A percentile compares a stretch with the other conserved stretches of the same genome.
Evolutionary conservation across 768 basidiomycete genomes (phyloP).

Genomic region (Mycena albidolilacea): DNA sequence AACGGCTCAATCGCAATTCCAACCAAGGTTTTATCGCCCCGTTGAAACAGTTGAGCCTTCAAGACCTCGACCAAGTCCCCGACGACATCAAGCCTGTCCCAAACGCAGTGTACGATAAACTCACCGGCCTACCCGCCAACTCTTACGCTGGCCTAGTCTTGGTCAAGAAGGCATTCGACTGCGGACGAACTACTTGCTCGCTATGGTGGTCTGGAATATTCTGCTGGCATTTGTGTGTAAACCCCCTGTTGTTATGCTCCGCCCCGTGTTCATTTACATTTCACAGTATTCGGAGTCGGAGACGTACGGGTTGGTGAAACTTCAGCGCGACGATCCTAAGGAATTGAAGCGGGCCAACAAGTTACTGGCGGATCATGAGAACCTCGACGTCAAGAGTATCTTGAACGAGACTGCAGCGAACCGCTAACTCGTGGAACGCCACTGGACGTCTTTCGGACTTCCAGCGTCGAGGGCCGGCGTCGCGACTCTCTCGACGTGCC

Average conservation of each 20-base stretch:
- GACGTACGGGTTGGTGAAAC: slow-evolving; percentile 33
- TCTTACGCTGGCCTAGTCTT: slow-evolving; percentile 27
- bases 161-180: slow-evolving; percentile 14
- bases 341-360: slow-evolving; percentile 18
- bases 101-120: slow-evolving; percentile 31
- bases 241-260: background rate
- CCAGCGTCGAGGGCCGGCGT: slow-evolving; percentile 35
- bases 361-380: background rate
- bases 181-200: slow-evolving; percentile 31
- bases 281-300: slow-evolving; percentile 37
- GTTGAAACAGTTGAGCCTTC: slow-evolving; percentile 24
- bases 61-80: slow-evolving; percentile 33
- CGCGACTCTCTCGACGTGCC: slow-evolving; percentile 20
- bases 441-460: slow-evolving; percentile 34
- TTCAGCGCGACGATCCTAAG: slow-evolving; percentile 3
- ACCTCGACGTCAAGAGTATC: slow-evolving; percentile 15
- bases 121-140: slow-evolving; percentile 10
- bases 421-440: slow-evolving; percentile 17
- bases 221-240: slow-evolving; percentile 38
- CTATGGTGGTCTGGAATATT: slow-evolving; percentile 38
- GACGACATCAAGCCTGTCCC: slow-evolving; percentile 30
- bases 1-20: slow-evolving; percentile 32
- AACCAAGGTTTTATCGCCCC: slow-evolving; percentile 37
- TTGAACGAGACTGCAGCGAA: slow-evolving; percentile 24
- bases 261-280: background rate